Conservation (phyloP, 306 rosid species). For the Dalbergia oliveri region DNA sequence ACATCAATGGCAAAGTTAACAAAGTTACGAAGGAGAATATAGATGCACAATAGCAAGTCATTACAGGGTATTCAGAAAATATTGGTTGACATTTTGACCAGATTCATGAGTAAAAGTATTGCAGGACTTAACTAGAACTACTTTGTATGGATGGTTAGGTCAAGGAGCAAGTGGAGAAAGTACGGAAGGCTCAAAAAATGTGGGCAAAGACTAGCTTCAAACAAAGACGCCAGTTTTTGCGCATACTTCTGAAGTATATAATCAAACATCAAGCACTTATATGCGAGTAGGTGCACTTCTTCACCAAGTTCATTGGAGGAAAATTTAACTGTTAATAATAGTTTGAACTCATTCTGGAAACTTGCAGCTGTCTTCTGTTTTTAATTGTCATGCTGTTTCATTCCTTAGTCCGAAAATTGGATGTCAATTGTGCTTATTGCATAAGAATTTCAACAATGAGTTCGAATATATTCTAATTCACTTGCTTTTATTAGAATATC, state of each 20-base stretch:
- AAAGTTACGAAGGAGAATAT: conserved; percentile 10
- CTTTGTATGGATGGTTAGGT: conserved; percentile 64
- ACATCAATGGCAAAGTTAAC: neutral
- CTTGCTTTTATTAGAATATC: conserved; percentile 68
- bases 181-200: conserved; percentile 80
- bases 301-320: conserved; percentile 31
- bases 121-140: conserved; percentile 32
- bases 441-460: conserved; percentile 19
- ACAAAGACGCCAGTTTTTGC: conserved; percentile 88
- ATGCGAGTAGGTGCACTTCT: conserved; percentile 79
- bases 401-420: conserved; percentile 29
- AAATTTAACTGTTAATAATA: conserved; percentile 30
- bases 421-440: conserved; percentile 25
- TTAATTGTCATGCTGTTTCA: conserved; percentile 24
- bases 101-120: conserved; percentile 18
- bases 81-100: conserved; percentile 27
- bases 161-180: conserved; percentile 78
- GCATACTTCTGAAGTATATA: conserved; percentile 84
- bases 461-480: conserved; percentile 31
- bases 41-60: conserved; percentile 17
- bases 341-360: neutral
- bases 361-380: conserved; percentile 5
- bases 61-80: conserved; percentile 39
- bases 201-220: conserved; percentile 92
- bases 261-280: conserved; percentile 89